Evolutionary conservation across 78 protist genomes (phyloP), one percentile per base, ranked within the genome.

Genomic region (Dictyostelium capitatum): DNA sequence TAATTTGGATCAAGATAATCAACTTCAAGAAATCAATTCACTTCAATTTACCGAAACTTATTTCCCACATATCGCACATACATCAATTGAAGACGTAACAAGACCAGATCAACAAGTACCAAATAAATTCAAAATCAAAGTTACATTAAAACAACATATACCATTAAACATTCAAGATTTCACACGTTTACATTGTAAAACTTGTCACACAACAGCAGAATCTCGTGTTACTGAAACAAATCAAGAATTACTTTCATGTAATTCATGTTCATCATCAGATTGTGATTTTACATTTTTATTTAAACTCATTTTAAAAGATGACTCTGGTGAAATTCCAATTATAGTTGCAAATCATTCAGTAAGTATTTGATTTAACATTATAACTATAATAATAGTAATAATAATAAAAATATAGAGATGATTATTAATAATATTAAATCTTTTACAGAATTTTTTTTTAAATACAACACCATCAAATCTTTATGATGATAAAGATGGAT

Each of bases 281-380:
- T 30, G 28, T 6, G 57, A 20, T 48, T 73, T 43, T 53, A 46
- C 56, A 7, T 83, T 32, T 73, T 30, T 72, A 32, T 37, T 72
- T 32, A 83, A 83, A 56, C 19, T 72, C 11, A 51, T 83, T 25
- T 30, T 83, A 19, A 54, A 51, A 41, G 91, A 83, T 72, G 28
- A 54, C 23, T 72, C 91, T 54, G 91, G 81, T 53, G 54, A 50
- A 53, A 54, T 83, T 23, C 90, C 90, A 32, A 59, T 72, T 0
- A 72, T 83, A 11, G 72, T 41, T 69, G 43, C 46, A 11, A 9
- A 83, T n/a, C 46, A 83, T 14, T 73, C 91, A n/a, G 91, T 83
- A 73, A 53, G 81, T 72, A 72, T 50, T 6, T n/a, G n/a, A 37
- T 25, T 50, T 6, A 48, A 4, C n/a, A n/a, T n/a, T n/a, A n/a